These are phyloP conservation scores for Vigna radiata DNA, from an alignment of 306 rosid species.

Conservation along the genomic window DNA sequence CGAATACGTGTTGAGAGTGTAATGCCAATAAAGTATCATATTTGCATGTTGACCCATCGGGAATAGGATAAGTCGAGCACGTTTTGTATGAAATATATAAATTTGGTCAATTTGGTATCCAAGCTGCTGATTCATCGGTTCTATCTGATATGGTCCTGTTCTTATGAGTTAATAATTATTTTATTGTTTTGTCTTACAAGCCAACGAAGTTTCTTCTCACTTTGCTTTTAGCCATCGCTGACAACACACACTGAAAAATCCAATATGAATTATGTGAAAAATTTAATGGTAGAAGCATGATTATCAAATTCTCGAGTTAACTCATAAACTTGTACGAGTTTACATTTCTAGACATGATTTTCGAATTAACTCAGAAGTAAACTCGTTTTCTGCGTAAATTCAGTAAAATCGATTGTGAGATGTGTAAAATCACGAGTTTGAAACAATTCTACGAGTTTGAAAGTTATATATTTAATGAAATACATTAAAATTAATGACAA, in stretches of 20 bases:
- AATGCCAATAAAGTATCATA: constrained; percentile 7
- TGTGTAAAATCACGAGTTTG: too few relatives aligned
- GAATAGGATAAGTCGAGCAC: not conserved
- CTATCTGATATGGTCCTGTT: constrained; percentile 20
- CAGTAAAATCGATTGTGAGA: too few relatives aligned
- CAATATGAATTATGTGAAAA: too few relatives aligned
- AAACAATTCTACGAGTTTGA: too few relatives aligned
- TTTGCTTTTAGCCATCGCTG: constrained; percentile 28
- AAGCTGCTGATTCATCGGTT: constrained; percentile 32
- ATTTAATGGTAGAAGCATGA: too few relatives aligned
- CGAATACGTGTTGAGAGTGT: constrained; percentile 4
- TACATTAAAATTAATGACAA: too few relatives aligned
- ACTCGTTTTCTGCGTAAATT: too few relatives aligned
- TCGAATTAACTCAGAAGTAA: too few relatives aligned
- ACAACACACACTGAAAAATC: not conserved
- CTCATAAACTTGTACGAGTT: too few relatives aligned
- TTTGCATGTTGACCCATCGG: constrained; percentile 37
- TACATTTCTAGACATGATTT: too few relatives aligned
- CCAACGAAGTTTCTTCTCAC: not conserved
- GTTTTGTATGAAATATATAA: not conserved
- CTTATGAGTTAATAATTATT: not conserved
- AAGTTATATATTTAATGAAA: too few relatives aligned
- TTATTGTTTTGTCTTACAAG: constrained; percentile 24
- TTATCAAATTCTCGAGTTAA: too few relatives aligned
- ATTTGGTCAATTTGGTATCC: constrained; percentile 36